Base-by-base conservation (phyloP, 2,329 filamentous ascomycete species). In the Hortaea sp. region DNA sequence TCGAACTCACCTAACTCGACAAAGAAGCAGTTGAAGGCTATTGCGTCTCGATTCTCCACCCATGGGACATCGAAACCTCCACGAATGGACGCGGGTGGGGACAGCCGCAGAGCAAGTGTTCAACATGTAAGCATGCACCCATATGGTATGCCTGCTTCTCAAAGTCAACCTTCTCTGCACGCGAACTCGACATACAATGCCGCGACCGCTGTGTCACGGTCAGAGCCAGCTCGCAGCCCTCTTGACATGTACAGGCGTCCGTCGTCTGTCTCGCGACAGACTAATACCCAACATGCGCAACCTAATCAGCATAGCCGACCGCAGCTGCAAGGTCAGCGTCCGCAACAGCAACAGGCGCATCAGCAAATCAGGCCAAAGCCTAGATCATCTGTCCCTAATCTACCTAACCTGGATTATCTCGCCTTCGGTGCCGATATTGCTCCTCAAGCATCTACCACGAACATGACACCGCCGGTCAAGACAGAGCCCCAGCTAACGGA, bases 401-500 rank as follows among this genome's bases (percentile, higher is more conserved):
- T 53, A 29, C 62, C 63, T 6, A 73, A 73, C 51, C 65, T 74
- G 6, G 71, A 73, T 57, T 73, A 67, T 51, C 63, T 74, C 28
- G 69, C 70, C 9, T 72, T 73, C 48, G 65, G 63, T 41, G 61
- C 57, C 20, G 70, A 72, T 38, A 44, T 59, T 55, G 41, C 60
- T 61, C 11, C 29, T 30, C 40, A 11, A 41, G 5, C 28, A 13
- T 49, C 59, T 5, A 61, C 57, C 44, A 62, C 62, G 44, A 43
- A 46, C 2, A 32, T 41, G 28, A 12, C 44, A 49, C 32, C 13
- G 39, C 57, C 61, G 2, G 51, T 61, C 45, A 65, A 64, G 44
- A 53, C 60, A 28, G 58, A 63, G 27, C 57, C 60, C 9, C 80
- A 80, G 1, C 69, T 81, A 6, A 73, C 79, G 0, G 86, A 92